Percentiles rank a stretch among this genome's conserved stretches.
Conservation (phyloP, 2,329 filamentous ascomycete genomes). For the Aureobasidium pullulans region DNA sequence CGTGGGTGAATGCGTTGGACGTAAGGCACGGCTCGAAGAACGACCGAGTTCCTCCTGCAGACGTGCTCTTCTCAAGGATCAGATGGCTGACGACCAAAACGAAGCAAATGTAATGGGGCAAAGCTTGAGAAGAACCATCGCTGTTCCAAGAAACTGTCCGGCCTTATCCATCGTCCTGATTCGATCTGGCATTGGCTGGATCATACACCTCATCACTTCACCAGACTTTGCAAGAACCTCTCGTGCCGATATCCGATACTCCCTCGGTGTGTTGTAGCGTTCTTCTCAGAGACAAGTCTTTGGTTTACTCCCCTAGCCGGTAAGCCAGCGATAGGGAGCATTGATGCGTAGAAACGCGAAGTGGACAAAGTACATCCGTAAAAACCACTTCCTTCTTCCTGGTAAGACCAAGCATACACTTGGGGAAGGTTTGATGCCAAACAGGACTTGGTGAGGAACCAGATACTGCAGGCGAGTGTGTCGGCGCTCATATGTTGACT, state of each 20-base stretch:
- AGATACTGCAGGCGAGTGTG: conserved; percentile 22
- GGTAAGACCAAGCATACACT: conserved; percentile 20
- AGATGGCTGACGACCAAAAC: neutral
- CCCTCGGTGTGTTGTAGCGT: conserved; percentile 69
- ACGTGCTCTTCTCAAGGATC: neutral
- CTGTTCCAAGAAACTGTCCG: conserved; percentile 1
- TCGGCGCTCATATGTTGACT: conserved; percentile 52
- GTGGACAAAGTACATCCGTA: conserved; percentile 93
- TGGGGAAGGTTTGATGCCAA: conserved; percentile 14
- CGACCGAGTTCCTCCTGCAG: neutral
- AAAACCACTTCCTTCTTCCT: conserved; percentile 62
- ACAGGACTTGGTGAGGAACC: conserved; percentile 13
- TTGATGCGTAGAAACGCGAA: conserved; percentile 35
- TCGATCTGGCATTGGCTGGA: conserved; percentile 12
- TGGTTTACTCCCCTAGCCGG: conserved; percentile 54
- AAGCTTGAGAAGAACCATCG: conserved; percentile 21
- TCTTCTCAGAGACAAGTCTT: conserved; percentile 90
- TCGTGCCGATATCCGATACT: conserved; percentile 17
- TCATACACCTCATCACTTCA: conserved; percentile 21
- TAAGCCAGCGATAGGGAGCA: conserved; percentile 50
- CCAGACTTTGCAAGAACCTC: conserved; percentile 17
- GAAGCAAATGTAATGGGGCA: neutral
- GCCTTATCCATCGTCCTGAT: conserved; percentile 13
- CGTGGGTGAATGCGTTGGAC: conserved; percentile 3
- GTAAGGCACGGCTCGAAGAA: neutral